A percentile compares a stretch with the other conserved stretches of the same genome.
phyloP scores from a whole-genome alignment of 2,329 filamentous ascomycete genomes.

The Juglanconis sp. region DNA sequence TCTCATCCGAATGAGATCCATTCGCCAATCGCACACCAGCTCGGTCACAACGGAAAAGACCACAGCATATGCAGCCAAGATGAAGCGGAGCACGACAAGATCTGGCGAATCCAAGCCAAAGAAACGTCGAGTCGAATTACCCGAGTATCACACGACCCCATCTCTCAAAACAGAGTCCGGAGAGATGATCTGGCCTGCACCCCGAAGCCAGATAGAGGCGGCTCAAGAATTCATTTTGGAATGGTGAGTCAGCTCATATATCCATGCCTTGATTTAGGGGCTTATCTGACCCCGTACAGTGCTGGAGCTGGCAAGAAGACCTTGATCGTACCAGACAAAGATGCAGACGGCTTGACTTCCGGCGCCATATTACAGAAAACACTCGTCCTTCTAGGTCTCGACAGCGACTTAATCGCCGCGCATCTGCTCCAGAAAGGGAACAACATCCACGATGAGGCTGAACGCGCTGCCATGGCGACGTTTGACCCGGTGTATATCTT shows the following conservation, averaged over 20 bases:
- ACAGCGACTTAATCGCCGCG: constrained; percentile 48
- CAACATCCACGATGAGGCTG: constrained; percentile 53
- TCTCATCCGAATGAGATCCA: not conserved
- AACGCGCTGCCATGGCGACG: constrained; percentile 48
- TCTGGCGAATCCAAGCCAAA: constrained; percentile 21
- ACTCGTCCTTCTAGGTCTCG: constrained; percentile 55
- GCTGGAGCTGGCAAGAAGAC: constrained; percentile 47
- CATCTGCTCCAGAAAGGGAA: constrained; percentile 59
- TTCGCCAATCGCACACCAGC: not conserved
- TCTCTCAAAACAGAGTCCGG: constrained; percentile 41
- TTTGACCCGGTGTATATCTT: constrained; percentile 56
- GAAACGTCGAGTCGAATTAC: constrained; percentile 28
- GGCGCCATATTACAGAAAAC: constrained; percentile 62
- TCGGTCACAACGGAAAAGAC: not conserved
- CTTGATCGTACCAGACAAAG: constrained; percentile 66
- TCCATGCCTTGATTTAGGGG: constrained; percentile 6
- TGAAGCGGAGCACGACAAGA: constrained; percentile 10
- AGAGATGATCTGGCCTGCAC: constrained; percentile 59
- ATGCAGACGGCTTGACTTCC: constrained; percentile 64
- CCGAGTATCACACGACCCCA: constrained; percentile 43
- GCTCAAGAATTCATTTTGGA: constrained; percentile 56
- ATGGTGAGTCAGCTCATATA: constrained; percentile 41
- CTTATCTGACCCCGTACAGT: constrained; percentile 31
- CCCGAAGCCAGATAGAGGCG: constrained; percentile 48
- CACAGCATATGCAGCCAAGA: not conserved